A percentile compares a stretch with the other conserved stretches of the same genome.
These are phyloP conservation scores for Elymus sibiricus DNA, from an alignment of 176 grass and related monocot species.

Conservation along the genomic window DNA sequence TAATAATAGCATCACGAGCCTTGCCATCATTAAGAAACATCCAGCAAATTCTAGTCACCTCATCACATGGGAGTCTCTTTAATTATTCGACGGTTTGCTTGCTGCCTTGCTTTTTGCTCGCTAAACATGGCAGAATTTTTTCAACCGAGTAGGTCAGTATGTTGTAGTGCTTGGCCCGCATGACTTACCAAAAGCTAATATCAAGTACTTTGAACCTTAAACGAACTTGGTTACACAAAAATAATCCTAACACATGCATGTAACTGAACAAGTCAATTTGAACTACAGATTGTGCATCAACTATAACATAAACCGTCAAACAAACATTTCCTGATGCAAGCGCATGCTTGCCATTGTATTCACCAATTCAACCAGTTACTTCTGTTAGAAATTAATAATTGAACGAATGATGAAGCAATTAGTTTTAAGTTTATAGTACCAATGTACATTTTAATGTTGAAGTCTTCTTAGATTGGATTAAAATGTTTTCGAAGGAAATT, in stretches of 20 bases:
- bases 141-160: not conserved
- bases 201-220: not conserved
- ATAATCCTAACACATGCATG: not conserved
- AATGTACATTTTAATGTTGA: too few species aligned
- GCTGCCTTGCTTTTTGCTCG: not conserved
- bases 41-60: not conserved
- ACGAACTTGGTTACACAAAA: not conserved
- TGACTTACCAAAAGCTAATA: not conserved
- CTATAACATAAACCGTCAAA: not conserved
- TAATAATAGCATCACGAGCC: not conserved
- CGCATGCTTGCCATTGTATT: not conserved
- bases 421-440: too few species aligned
- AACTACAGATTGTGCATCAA: not conserved
- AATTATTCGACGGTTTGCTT: not conserved
- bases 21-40: not conserved
- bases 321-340: not conserved
- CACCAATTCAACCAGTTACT: not conserved
- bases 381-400: too few species aligned
- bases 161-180: not conserved
- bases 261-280: not conserved
- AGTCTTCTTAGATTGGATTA: too few species aligned
- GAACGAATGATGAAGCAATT: too few species aligned
- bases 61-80: not conserved
- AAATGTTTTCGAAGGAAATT: too few species aligned
- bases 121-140: not conserved